Conservation (phyloP, 2,329 filamentous ascomycete species). For the Exophiala sp. region DNA sequence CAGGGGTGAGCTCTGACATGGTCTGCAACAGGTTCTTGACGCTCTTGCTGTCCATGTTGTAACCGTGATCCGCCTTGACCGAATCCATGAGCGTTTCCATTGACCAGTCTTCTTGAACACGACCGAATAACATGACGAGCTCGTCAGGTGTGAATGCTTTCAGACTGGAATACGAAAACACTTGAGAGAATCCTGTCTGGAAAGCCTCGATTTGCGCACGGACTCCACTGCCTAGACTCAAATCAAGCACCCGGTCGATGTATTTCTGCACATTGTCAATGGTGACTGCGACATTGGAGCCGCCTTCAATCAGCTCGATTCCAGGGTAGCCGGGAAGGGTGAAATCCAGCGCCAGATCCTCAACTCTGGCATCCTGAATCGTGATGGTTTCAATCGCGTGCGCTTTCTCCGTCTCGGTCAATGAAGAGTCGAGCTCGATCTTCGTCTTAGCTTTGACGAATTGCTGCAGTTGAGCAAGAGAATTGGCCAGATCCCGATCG, state of each 20-base stretch:
- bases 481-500: conserved; percentile 77
- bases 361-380: conserved; percentile 70
- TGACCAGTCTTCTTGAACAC: conserved; percentile 92
- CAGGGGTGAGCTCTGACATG: conserved; percentile 76
- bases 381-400: conserved; percentile 62
- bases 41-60: conserved; percentile 96
- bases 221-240: conserved; percentile 84
- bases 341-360: conserved; percentile 88
- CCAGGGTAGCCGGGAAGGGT: conserved; percentile 84
- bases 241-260: conserved; percentile 81
- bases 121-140: conserved; percentile 87
- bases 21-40: conserved; percentile 87
- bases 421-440: conserved; percentile 64
- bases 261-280: conserved; percentile 90
- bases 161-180: conserved; percentile 89
- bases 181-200: conserved; percentile 82
- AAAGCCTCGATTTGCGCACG: conserved; percentile 87
- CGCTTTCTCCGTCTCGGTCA: conserved; percentile 65
- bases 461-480: conserved; percentile 77
- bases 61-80: conserved; percentile 97
- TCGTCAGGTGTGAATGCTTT: conserved; percentile 93
- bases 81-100: conserved; percentile 97
- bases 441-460: conserved; percentile 77
- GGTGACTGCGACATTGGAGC: conserved; percentile 67
- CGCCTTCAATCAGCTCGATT: conserved; percentile 74